A percentile compares a stretch with the other conserved stretches of the same genome.
phyloP scores from a whole-genome alignment of 2,329 filamentous ascomycete species.

The Chaetomium sp. region DNA sequence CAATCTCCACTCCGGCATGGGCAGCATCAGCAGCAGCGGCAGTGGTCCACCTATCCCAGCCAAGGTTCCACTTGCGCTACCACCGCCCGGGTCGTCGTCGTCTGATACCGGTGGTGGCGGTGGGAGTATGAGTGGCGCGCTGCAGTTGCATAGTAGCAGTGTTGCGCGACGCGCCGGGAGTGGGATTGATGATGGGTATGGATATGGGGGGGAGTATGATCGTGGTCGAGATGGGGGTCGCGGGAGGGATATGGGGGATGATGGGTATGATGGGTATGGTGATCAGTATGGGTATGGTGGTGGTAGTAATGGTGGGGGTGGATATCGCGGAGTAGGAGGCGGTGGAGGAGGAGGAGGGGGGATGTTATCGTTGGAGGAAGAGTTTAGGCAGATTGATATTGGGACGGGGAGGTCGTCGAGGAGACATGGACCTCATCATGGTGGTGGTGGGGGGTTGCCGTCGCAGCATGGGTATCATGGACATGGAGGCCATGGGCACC shows the following conservation, averaged over 20 bases:
- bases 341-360: constrained; percentile 33
- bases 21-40: background rate
- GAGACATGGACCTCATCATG: background rate
- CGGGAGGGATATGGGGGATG: background rate
- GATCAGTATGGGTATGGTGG: constrained; percentile 25
- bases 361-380: constrained; percentile 59
- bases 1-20: background rate
- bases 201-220: constrained; percentile 16
- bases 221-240: background rate
- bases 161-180: constrained; percentile 13
- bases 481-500: too few relatives aligned
- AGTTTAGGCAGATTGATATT: constrained; percentile 63
- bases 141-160: constrained; percentile 24
- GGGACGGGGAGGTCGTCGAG: constrained; percentile 53
- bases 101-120: background rate
- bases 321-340: constrained; percentile 1
- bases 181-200: constrained; percentile 12
- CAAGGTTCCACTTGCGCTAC: constrained; percentile 53
- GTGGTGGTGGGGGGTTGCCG: too few relatives aligned
- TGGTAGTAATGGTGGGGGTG: constrained; percentile 12
- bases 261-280: constrained; percentile 14
- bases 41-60: constrained; percentile 57
- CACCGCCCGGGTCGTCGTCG: constrained; percentile 4
- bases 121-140: constrained; percentile 22
- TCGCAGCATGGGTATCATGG: too few relatives aligned